Percentiles rank a stretch among this genome's conserved stretches.
phyloP scores from a whole-genome alignment of 768 basidiomycete species.

The Clitopilus hobsonii region DNA sequence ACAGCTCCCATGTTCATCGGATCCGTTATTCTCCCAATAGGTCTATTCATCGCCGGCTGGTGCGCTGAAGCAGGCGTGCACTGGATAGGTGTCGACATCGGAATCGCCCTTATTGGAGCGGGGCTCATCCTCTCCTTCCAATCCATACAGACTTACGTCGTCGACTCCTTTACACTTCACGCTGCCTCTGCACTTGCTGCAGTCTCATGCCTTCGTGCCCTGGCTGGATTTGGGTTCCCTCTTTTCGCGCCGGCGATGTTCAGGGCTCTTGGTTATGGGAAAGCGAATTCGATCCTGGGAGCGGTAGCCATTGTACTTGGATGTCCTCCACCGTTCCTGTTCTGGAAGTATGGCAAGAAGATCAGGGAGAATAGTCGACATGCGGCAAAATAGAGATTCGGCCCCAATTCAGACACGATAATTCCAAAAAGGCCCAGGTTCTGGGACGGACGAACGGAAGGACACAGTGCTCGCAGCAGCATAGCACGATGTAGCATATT shows the following conservation, averaged over 20 bases:
- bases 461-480: too few species aligned
- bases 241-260: constrained; percentile 75
- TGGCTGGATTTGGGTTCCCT: constrained; percentile 73
- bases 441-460: too few species aligned
- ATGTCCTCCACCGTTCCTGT: constrained; percentile 44
- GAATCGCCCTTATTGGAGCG: constrained; percentile 50
- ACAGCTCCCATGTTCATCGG: constrained; percentile 58
- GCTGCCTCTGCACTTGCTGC: constrained; percentile 72
- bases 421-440: too few species aligned
- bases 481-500: too few species aligned
- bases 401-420: background rate
- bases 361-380: constrained; percentile 48
- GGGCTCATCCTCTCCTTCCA: constrained; percentile 60
- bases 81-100: constrained; percentile 73
- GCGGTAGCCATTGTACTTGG: constrained; percentile 53
- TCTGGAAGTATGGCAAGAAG: constrained; percentile 29
- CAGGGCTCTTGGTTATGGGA: constrained; percentile 60
- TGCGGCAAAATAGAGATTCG: constrained; percentile 21
- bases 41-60: constrained; percentile 72
- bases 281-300: constrained; percentile 64
- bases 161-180: constrained; percentile 62
- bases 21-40: constrained; percentile 56
- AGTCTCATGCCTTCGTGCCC: constrained; percentile 53
- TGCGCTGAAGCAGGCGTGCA: constrained; percentile 47
- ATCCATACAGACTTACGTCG: constrained; percentile 59